Evolutionary conservation across 192 early-diverging fungal species (phyloP), one percentile per base, ranked within the genome.

Genomic region (Podila verticillata): DNA sequence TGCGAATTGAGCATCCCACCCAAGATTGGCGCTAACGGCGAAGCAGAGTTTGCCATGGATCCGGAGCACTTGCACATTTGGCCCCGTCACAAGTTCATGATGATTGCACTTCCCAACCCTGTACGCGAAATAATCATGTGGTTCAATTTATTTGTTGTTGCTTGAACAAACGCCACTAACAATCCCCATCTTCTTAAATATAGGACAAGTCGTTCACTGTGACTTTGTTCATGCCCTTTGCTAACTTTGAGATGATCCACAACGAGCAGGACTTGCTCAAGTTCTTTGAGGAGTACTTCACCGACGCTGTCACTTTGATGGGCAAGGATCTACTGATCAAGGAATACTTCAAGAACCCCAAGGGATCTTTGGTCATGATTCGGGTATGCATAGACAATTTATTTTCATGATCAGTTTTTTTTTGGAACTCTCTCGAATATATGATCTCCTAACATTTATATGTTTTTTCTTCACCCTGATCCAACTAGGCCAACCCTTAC

Each of bases 61-160:
- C 91, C 95, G 3, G 88, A 95, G 74, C 96, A 98, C 64, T 87
- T 99, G 61, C 97, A 99, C 81, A 99, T 99, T 67, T 99, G 97
- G 97, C 97, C 97, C 9, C 87, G 94, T 10, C 92, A 96, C 65
- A 93, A 93, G 19, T 98, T 96, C 67, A 99, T 99, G 97, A 89
- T 99, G 83, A 99, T 99, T 82, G 97, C 97, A 0, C 88, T 99
- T 58, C 96, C 97, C 39, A 99, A 99, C 84, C 87, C 87, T 63
- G 92, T 93, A 82, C 63, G 84, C 6, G 7, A 4, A 7, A 15
- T 17, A 15, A 44, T 3, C 35, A 8, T 12, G 36, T 12, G 36
- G 9, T n/a, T 12, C 36, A 39, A 39, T n/a, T n/a, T n/a, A 39
- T 63, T 34, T 24, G 31, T 48, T 62, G 17, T 60, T 3, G 20